Percentiles rank a stretch among this genome's conserved stretches.
Evolutionary conservation across 2,329 filamentous ascomycete genomes (phyloP).

Genomic region (Colletotrichum musicola): DNA sequence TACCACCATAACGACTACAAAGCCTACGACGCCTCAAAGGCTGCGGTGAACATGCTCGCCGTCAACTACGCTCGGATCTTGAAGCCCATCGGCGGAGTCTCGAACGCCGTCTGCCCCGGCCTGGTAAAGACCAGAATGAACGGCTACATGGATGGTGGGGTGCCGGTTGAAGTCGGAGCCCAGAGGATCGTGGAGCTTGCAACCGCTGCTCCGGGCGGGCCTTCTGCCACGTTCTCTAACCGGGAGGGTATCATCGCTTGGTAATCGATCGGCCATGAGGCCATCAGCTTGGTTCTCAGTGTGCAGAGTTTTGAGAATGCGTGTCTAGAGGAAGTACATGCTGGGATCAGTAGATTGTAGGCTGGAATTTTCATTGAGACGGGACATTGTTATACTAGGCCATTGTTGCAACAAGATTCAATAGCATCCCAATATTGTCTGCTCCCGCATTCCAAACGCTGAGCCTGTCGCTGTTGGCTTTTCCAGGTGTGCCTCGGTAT

Average conservation of each 20-base stretch:
- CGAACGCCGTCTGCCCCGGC: conserved; percentile 54
- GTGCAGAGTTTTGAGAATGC: too few species aligned
- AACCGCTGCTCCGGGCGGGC: conserved; percentile 45
- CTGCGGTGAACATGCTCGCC: conserved; percentile 56
- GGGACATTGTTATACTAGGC: background rate
- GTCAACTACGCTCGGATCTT: conserved; percentile 50
- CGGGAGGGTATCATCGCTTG: conserved; percentile 42
- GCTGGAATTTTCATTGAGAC: background rate
- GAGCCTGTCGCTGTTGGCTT: conserved; percentile 1
- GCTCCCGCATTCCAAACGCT: conserved; percentile 32
- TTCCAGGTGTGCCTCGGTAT: background rate
- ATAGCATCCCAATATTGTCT: conserved; percentile 29
- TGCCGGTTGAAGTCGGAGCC: conserved; percentile 45
- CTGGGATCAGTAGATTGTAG: background rate
- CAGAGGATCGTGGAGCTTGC: conserved; percentile 48
- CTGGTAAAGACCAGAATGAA: conserved; percentile 49
- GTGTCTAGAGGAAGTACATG: background rate
- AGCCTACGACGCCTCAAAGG: conserved; percentile 56
- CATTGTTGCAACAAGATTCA: conserved; percentile 19
- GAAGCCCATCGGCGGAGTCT: conserved; percentile 46
- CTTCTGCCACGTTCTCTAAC: conserved; percentile 46
- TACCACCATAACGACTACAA: conserved; percentile 47
- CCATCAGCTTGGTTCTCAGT: too few species aligned
- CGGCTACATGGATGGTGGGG: conserved; percentile 33
- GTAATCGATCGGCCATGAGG: conserved; percentile 13